Evolutionary conservation across 1,284 basidiomycete species (phyloP).

Genomic region (Xerocomus cyaneibrunnescens): DNA sequence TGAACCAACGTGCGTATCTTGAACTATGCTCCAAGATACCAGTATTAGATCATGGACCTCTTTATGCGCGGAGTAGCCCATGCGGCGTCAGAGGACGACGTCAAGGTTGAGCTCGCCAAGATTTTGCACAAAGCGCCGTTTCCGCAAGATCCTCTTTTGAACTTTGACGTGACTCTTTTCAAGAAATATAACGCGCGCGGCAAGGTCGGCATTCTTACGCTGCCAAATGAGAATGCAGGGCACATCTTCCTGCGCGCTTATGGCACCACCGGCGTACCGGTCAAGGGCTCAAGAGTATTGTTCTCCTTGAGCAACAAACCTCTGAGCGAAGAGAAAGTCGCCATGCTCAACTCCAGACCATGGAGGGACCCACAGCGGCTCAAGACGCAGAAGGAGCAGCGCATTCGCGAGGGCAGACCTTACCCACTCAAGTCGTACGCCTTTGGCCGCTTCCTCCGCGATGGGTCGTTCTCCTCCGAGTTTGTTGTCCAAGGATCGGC

Average conservation of each 20-base stretch:
- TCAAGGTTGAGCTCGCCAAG: conserved; percentile 36
- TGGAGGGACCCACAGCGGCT: conserved; percentile 38
- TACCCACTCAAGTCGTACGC: conserved; percentile 29
- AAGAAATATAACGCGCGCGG: conserved; percentile 22
- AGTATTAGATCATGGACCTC: conserved; percentile 35
- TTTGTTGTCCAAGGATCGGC: conserved; percentile 28
- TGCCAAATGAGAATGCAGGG: conserved; percentile 27
- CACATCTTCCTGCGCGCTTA: conserved; percentile 34
- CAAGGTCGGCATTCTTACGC: conserved; percentile 34
- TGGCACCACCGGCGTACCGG: conserved; percentile 22
- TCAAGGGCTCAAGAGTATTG: conserved; percentile 25
- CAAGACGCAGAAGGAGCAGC: conserved; percentile 25
- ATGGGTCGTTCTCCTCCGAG: conserved; percentile 40
- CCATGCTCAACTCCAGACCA: conserved; percentile 20
- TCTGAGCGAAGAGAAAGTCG: conserved; percentile 22
- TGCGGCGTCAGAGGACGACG: conserved; percentile 32
- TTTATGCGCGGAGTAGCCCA: conserved; percentile 34
- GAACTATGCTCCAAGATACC: conserved; percentile 1
- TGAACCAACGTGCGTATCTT: neutral
- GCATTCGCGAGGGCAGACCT: conserved; percentile 22
- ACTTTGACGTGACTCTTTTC: conserved; percentile 39
- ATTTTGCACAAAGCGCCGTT: conserved; percentile 40
- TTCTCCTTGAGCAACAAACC: conserved; percentile 27
- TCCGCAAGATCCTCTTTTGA: conserved; percentile 20
- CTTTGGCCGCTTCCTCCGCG: conserved; percentile 38